Conservation (phyloP, 352 stramenopile species). For the Phytophthora citricola region DNA sequence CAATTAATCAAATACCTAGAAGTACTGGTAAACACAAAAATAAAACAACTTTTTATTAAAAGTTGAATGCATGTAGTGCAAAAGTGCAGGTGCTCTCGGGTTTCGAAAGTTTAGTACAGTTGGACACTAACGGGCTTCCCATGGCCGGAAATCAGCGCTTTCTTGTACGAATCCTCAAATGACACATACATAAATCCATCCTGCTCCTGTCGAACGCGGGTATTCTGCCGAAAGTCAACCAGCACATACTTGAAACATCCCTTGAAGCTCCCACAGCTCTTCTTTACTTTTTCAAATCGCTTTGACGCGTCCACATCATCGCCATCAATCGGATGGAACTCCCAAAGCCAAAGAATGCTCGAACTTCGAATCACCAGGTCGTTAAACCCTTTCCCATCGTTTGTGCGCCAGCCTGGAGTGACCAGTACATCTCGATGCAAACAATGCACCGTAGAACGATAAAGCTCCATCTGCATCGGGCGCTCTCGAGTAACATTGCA, state of each 20-base stretch:
- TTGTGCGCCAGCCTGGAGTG: conserved; percentile 27
- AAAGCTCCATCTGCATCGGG: conserved; percentile 45
- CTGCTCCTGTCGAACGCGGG: conserved; percentile 24
- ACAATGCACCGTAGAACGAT: too few species aligned
- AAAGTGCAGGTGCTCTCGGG: too few species aligned
- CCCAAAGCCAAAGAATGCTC: conserved; percentile 32
- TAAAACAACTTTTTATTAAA: too few species aligned
- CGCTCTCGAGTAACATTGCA: conserved; percentile 27
- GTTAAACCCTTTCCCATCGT: conserved; percentile 36
- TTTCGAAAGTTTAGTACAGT: too few species aligned
- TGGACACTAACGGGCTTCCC: neutral
- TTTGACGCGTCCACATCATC: too few species aligned
- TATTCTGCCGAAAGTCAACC: conserved; percentile 40
- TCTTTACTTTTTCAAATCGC: conserved; percentile 37
- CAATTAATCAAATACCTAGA: too few species aligned
- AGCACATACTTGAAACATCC: conserved; percentile 41
- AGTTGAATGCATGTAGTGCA: too few species aligned
- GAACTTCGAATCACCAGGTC: conserved; percentile 37
- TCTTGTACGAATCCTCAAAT: conserved; percentile 38
- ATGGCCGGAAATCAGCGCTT: conserved; percentile 21
- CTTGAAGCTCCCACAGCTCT: too few species aligned
- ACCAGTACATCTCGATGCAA: conserved; percentile 32
- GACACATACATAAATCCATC: conserved; percentile 36
- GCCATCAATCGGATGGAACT: too few species aligned
- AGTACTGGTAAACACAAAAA: too few species aligned